Evolutionary conservation across 495 filamentous ascomycete genomes (phyloP).

Genomic region (Penicillium steckii): DNA sequence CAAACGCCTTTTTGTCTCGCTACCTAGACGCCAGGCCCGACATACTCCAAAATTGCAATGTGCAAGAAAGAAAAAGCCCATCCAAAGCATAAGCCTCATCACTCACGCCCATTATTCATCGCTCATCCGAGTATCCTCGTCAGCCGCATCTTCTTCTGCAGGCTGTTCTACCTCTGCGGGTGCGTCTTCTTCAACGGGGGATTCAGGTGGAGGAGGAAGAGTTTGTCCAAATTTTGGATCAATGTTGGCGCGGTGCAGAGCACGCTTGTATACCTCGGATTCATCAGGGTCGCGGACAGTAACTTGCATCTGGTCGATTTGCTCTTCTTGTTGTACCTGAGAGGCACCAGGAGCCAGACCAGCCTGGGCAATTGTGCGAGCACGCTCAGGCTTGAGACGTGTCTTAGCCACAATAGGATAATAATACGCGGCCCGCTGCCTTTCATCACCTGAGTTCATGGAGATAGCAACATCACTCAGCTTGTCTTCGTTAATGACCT

Average conservation of each 20-base stretch:
- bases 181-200: conserved; percentile 19
- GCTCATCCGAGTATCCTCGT: conserved; percentile 26
- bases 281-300: conserved; percentile 53
- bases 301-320: conserved; percentile 57
- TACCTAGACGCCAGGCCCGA: conserved; percentile 16
- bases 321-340: conserved; percentile 32
- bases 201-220: conserved; percentile 39
- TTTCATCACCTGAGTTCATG: conserved; percentile 44
- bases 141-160: conserved; percentile 12
- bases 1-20: conserved; percentile 15
- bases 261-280: conserved; percentile 50
- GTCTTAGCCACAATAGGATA: conserved; percentile 80
- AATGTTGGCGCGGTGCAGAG: conserved; percentile 40
- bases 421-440: conserved; percentile 79
- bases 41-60: conserved; percentile 10
- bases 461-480: conserved; percentile 60
- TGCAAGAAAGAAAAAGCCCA: conserved; percentile 13
- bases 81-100: neutral
- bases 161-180: conserved; percentile 15
- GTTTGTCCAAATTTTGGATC: conserved; percentile 44
- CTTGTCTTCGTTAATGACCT: conserved; percentile 56
- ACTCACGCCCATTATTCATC: conserved; percentile 12
- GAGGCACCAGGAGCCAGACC: conserved; percentile 39
- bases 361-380: conserved; percentile 48
- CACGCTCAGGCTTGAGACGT: conserved; percentile 57